Evolutionary conservation across 441 rosid species (phyloP).

Genomic region (Euphorbia corollata): DNA sequence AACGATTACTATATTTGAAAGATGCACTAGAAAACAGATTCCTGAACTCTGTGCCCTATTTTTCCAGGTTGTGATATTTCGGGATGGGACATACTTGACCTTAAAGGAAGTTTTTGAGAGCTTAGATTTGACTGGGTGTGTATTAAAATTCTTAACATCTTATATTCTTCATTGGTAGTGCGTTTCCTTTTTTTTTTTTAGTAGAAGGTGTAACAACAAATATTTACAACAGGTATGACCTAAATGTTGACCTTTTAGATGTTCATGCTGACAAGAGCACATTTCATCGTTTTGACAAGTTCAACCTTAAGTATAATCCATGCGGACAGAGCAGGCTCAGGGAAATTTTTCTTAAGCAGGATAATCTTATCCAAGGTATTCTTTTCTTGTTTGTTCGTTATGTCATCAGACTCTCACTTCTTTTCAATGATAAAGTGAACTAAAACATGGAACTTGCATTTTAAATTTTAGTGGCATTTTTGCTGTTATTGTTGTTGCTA

Average conservation of each 20-base stretch:
- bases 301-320: conserved; percentile 97
- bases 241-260: conserved; percentile 95
- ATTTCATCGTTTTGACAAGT: conserved; percentile 98
- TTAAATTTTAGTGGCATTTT: background rate
- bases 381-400: background rate
- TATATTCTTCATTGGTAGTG: conserved; percentile 39
- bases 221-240: conserved; percentile 61
- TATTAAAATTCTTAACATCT: conserved; percentile 72
- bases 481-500: background rate
- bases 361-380: conserved; percentile 94
- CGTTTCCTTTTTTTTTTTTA: conserved; percentile 7
- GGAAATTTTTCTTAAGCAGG: conserved; percentile 98
- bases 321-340: conserved; percentile 99
- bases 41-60: conserved; percentile 12
- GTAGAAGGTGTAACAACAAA: conserved; percentile 4
- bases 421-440: conserved; percentile 1
- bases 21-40: background rate
- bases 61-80: conserved; percentile 87
- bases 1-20: background rate
- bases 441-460: background rate
- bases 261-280: conserved; percentile 99
- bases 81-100: conserved; percentile 97
- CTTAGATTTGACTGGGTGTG: conserved; percentile 92
- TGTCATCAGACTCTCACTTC: background rate
- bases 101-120: conserved; percentile 95